phyloP scores from a whole-genome alignment of 2,329 filamentous ascomycete species.

The Aureobasidium leucospermi region DNA sequence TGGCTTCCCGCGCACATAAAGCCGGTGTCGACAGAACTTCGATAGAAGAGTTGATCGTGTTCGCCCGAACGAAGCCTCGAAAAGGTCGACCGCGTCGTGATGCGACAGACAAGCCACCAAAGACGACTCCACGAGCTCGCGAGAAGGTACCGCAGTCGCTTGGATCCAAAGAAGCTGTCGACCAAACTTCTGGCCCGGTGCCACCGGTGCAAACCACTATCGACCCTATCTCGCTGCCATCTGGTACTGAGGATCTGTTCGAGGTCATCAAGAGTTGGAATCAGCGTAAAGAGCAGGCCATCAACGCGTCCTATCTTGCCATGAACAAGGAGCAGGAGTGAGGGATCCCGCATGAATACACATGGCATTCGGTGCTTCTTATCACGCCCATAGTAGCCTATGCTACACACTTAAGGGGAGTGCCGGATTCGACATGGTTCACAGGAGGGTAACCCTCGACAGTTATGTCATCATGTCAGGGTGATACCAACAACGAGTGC shows the following conservation, averaged over 20 bases:
- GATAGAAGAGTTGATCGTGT: slow-evolving; percentile 3
- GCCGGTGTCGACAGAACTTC: background rate
- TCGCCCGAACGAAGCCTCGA: background rate
- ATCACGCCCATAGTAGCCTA: no score
- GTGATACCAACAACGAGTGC: background rate
- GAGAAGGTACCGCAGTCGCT: background rate
- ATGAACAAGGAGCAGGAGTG: background rate
- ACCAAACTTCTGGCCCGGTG: no score
- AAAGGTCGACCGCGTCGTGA: background rate
- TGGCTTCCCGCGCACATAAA: background rate
- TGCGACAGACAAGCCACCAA: background rate
- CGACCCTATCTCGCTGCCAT: background rate
- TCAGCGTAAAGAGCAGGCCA: background rate
- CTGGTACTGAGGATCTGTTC: background rate
- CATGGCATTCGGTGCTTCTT: no score
- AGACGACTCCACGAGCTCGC: no score
- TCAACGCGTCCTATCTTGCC: background rate
- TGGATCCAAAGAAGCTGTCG: no score
- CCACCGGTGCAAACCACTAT: background rate
- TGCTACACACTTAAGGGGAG: no score
- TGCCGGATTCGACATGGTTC: no score
- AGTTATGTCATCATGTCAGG: background rate
- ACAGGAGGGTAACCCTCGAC: no score
- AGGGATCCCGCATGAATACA: background rate
- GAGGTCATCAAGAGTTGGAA: background rate